Percentiles rank a stretch among this genome's conserved stretches.
These are phyloP conservation scores for Zygosaccharomyces siamensis DNA, from an alignment of 805 yeast species.

Conservation along the genomic window DNA sequence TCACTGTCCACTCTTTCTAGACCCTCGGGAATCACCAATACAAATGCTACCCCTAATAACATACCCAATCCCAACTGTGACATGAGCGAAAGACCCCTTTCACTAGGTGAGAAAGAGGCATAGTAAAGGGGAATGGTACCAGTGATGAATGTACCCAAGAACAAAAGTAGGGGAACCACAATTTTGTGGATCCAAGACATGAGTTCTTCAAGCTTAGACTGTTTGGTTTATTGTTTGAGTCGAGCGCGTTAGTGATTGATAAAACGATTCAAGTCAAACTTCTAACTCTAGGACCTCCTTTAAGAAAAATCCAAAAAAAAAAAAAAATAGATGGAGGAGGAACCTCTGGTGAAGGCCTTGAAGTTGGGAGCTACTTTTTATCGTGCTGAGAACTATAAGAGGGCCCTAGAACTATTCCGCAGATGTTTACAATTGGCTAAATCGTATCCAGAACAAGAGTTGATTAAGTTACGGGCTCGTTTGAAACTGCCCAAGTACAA, in stretches of 20 bases:
- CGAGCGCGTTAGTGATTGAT: not conserved
- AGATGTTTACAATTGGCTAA: constrained; percentile 26
- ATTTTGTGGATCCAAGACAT: constrained; percentile 12
- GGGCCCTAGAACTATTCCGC: constrained; percentile 28
- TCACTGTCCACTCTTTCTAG: constrained; percentile 30
- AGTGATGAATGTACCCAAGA: constrained; percentile 28
- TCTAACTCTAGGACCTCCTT: not conserved
- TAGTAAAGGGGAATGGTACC: constrained; percentile 29
- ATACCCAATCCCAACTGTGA: constrained; percentile 54
- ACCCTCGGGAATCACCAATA: constrained; percentile 57
- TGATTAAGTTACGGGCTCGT: constrained; percentile 14
- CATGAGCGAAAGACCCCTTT: constrained; percentile 31
- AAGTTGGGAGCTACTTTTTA: constrained; percentile 28
- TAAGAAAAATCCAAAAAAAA: not conserved
- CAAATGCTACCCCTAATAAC: constrained; percentile 49
- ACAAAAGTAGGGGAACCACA: constrained; percentile 18
- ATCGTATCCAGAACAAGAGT: constrained; percentile 20
- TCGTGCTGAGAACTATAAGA: constrained; percentile 21
- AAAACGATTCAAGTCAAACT: not conserved
- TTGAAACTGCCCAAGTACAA: constrained; percentile 11
- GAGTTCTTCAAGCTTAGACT: not conserved
- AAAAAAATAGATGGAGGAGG: constrained; percentile 12
- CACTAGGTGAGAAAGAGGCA: constrained; percentile 12
- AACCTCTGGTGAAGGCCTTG: constrained; percentile 27
- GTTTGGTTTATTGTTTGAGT: not conserved